Base-by-base conservation (phyloP, 1,284 basidiomycete genomes). In the Trichosporon sp. region DNA sequence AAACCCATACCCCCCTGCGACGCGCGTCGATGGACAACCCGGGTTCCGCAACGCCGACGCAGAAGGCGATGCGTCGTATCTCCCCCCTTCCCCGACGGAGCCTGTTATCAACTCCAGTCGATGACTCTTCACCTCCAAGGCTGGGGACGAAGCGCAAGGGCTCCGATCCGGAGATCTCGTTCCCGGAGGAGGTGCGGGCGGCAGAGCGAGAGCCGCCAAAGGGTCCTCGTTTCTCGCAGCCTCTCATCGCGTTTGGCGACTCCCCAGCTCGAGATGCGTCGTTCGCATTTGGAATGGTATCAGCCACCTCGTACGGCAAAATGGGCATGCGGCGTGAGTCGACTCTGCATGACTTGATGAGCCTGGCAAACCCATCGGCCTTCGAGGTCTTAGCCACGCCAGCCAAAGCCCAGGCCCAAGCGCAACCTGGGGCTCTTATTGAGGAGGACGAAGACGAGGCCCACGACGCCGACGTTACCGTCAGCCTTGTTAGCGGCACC, bases 161-260 rank as follows among this genome's bases (percentile, higher is more conserved):
- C 18, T 65, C 60, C 18, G 69, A 72, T 27, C 42, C 64, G 11
- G 66, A 65, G 11, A 51, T n/a, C 47, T 32, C 44, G 31, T 32
- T 51, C 42, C 44, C 42, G 29, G 58, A 60, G 27, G 56, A 29
- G 15, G 21, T 8, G 34, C 32, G 35, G 25, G 3, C 29, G 8
- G n/a, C 27, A 4, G 47, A 65, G 31, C 38, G 38, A 6, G 65
- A 29, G 25, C 23, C 25, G 18, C 65, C 65, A 9, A 8, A 7
- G 3, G 60, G 31, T 9, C 68, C 68, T 25, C 68, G 68, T 27
- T 69, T 69, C 60, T 66, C 65, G 6, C 63, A 65, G 15, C 72
- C 72, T 8, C 72, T 72, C 58, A 70, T 72, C 31, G 69, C 72
- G 0, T 72, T 72, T 23, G 62, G 62, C 15, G 72, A 72, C 60